These are phyloP conservation scores for Bassia scoparia DNA, from an alignment of 148 eudicot genomes.

Conservation along the genomic window DNA sequence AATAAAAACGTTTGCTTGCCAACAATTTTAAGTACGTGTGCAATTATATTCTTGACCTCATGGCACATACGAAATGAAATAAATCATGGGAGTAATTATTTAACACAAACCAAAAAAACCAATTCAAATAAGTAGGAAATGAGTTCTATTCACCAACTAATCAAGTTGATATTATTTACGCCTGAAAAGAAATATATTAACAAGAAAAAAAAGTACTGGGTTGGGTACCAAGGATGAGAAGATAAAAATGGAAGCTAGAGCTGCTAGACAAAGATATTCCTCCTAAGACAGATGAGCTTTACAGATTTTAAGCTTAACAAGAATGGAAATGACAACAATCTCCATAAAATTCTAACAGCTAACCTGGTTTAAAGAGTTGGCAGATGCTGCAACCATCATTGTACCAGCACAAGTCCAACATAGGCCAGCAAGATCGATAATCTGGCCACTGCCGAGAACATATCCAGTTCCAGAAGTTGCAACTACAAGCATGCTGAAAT, in stretches of 20 bases:
- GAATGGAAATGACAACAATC: neutral
- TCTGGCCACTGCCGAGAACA: conserved; percentile 85
- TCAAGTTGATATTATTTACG: neutral
- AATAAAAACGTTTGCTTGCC: no score
- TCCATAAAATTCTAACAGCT: neutral
- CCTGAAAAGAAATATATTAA: neutral
- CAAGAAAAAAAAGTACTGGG: neutral
- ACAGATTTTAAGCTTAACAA: neutral
- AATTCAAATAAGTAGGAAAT: no score
- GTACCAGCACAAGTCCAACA: conserved; percentile 96
- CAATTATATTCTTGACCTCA: no score
- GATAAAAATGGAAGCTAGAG: neutral
- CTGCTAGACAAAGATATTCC: neutral
- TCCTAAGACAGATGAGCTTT: neutral
- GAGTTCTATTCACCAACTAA: no score
- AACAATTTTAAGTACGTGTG: no score
- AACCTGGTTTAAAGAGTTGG: conserved; percentile 93
- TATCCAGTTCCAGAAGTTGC: conserved; percentile 97
- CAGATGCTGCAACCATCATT: conserved; percentile 98
- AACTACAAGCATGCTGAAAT: conserved; percentile 83
- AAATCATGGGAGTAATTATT: no score
- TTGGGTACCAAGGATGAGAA: neutral
- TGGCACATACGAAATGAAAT: no score
- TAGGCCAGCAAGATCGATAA: conserved; percentile 77
- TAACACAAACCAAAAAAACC: no score